phyloP scores from a whole-genome alignment of 768 basidiomycete genomes.

The Pleurotus salmoneostramineus region DNA sequence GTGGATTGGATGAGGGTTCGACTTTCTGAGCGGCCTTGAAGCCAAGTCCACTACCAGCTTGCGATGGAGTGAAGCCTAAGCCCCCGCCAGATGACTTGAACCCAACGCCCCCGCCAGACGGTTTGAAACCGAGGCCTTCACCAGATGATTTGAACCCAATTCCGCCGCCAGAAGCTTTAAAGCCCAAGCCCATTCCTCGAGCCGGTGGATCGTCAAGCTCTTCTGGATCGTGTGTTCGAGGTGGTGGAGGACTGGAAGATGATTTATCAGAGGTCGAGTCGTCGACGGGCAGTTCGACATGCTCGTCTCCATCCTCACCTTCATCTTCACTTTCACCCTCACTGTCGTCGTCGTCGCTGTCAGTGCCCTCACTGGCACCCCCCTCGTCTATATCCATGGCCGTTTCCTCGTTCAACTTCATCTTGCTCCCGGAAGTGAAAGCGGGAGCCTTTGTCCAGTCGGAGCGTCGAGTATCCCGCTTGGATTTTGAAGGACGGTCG shows the following conservation, averaged over 20 bases:
- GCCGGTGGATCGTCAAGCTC: slow-evolving; percentile 31
- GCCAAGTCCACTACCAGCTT: neutral
- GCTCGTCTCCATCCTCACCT: slow-evolving; percentile 33
- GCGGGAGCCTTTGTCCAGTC: slow-evolving; percentile 79
- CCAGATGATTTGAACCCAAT: slow-evolving; percentile 22
- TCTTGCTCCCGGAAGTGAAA: slow-evolving; percentile 60
- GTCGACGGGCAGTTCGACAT: slow-evolving; percentile 29
- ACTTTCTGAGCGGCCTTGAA: no score
- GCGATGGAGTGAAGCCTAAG: neutral
- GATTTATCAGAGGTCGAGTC: slow-evolving; percentile 42
- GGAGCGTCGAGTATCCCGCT: slow-evolving; percentile 30
- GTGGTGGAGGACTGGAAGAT: slow-evolving; percentile 52
- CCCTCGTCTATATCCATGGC: slow-evolving; percentile 29
- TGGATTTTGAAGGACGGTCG: slow-evolving; percentile 33
- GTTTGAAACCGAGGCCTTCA: slow-evolving; percentile 20
- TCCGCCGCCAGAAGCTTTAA: slow-evolving; percentile 15
- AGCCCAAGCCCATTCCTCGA: slow-evolving; percentile 43
- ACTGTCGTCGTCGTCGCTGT: slow-evolving; percentile 12
- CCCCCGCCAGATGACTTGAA: neutral
- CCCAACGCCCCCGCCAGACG: neutral
- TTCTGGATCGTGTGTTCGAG: slow-evolving; percentile 47
- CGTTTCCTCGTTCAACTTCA: slow-evolving; percentile 34
- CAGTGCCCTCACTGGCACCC: neutral
- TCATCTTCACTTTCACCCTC: slow-evolving; percentile 23
- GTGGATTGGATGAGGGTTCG: no score